Conservation (phyloP, 2,329 filamentous ascomycete genomes). For the Pseudocercospora pini-densiflorae region DNA sequence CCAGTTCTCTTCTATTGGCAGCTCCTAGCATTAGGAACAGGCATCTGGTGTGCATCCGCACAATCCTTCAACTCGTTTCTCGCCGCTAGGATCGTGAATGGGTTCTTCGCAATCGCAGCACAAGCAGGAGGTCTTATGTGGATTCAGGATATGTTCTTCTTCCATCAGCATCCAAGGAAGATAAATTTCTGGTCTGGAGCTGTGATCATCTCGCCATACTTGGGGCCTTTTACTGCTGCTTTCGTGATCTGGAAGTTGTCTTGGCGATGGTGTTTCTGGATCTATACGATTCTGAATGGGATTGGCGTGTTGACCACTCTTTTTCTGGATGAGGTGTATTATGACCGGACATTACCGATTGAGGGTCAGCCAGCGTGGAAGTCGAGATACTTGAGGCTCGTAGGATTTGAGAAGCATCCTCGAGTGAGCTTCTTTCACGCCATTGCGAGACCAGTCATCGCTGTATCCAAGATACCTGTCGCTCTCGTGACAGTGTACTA, state of each 20-base stretch:
- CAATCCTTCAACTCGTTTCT: slow-evolving; percentile 45
- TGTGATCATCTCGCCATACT: slow-evolving; percentile 47
- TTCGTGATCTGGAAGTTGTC: slow-evolving; percentile 53
- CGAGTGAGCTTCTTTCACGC: slow-evolving; percentile 43
- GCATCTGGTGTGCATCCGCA: slow-evolving; percentile 46
- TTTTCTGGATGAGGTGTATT: slow-evolving; percentile 57
- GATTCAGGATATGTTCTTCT: slow-evolving; percentile 64
- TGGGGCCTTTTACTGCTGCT: slow-evolving; percentile 48
- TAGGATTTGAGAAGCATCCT: slow-evolving; percentile 41
- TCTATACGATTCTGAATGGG: slow-evolving; percentile 42
- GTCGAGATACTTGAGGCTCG: slow-evolving; percentile 37
- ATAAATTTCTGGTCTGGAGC: slow-evolving; percentile 46
- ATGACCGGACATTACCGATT: slow-evolving; percentile 47
- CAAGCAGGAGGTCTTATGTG: slow-evolving; percentile 51
- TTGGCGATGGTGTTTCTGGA: slow-evolving; percentile 56
- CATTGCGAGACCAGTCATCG: slow-evolving; percentile 42
- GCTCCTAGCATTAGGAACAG: slow-evolving; percentile 43
- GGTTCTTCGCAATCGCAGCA: slow-evolving; percentile 49
- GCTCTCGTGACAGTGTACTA: slow-evolving; percentile 45
- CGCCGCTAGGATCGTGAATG: slow-evolving; percentile 50
- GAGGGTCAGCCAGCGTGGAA: slow-evolving; percentile 41
- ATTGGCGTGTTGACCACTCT: slow-evolving; percentile 47
- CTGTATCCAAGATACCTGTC: slow-evolving; percentile 46
- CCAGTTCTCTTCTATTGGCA: slow-evolving; percentile 50
- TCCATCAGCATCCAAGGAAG: slow-evolving; percentile 55